Base-by-base conservation (phyloP, 805 yeast species). In the Debaryomyces prosopidis region DNA sequence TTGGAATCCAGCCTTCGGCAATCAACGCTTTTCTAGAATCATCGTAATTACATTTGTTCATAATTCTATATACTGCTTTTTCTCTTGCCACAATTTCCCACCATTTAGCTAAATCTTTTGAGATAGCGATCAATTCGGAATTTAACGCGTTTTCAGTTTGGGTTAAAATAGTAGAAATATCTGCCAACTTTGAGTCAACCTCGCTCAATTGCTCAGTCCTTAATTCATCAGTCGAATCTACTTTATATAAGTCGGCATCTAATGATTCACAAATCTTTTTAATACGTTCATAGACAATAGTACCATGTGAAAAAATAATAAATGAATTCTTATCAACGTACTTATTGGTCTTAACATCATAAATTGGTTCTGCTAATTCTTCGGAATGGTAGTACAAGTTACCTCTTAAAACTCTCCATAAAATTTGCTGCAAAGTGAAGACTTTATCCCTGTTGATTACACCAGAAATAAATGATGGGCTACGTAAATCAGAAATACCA, bases 1-100 rank as follows among this genome's bases (percentile, higher is more conserved):
- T 76, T 33, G 99, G 98, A 16, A 89, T 73, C 99, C 99, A 94
- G 27, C 98, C 99, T 72, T 95, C 98, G 16, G 95, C 96, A 39
- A 92, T 80, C 49, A 94, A 73, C 31, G 96, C 87, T 63, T 87
- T 82, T 68, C 96, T 82, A n/a, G 85, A 72, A 52, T 81, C 88
- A 59, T 87, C 95, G 64, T 84, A 86, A 59, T 87, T 89, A 64
- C 89, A 82, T 57, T 79, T 74, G 66, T 89, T 89, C 73, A 94
- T 74, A 0, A 89, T 79, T 28, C 84, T 76, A 65, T 85, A 90
- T 12, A 91, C 84, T 11, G 89, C 85, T 62, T 88, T 88, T 65
- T 94, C 99, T 63, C 89, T 81, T 46, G 81, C 82, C 26, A 73
- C 52, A 18, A 62, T 60, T 51, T 59, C 67, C 67, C 80, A 77